Evolutionary conservation across 108 stramenopile genomes (phyloP).

Genomic region (Conticribra guillardii): DNA sequence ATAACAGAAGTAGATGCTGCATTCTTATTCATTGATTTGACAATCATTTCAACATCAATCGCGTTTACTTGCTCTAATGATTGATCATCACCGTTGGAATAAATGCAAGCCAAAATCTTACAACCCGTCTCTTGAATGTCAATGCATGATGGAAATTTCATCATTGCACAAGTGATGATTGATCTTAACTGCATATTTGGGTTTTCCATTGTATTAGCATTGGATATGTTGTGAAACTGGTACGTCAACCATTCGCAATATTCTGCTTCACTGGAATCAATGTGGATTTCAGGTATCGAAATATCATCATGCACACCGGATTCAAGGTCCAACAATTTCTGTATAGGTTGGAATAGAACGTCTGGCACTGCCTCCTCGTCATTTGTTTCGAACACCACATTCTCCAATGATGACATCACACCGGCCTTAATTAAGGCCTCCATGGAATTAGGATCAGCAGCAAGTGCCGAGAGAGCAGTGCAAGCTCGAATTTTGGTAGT

Average conservation of each 20-base stretch:
- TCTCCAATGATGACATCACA: constrained; percentile 6
- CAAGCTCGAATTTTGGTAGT: constrained; percentile 30
- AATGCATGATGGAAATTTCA: constrained; percentile 17
- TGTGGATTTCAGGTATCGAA: neutral
- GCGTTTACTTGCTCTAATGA: neutral
- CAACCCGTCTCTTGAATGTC: constrained; percentile 28
- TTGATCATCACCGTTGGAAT: neutral
- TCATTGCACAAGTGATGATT: constrained; percentile 20
- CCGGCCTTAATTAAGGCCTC: neutral
- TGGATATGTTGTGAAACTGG: neutral
- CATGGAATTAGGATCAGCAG: neutral
- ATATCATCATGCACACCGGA: neutral
- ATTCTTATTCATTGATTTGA: too few species aligned
- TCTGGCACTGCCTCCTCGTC: neutral
- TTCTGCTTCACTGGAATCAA: neutral
- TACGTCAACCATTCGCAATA: neutral
- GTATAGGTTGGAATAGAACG: neutral
- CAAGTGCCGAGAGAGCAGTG: neutral
- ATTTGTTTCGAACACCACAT: neutral
- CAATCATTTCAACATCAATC: constrained; percentile 1
- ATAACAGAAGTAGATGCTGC: neutral
- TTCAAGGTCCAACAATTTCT: neutral
- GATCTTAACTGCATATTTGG: constrained; percentile 1
- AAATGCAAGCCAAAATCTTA: constrained; percentile 31
- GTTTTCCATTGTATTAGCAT: neutral